Percentiles rank a stretch among this genome's conserved stretches.
These are phyloP conservation scores for Fulvia fulva DNA, from an alignment of 2,329 filamentous ascomycete genomes.

Conservation along the genomic window DNA sequence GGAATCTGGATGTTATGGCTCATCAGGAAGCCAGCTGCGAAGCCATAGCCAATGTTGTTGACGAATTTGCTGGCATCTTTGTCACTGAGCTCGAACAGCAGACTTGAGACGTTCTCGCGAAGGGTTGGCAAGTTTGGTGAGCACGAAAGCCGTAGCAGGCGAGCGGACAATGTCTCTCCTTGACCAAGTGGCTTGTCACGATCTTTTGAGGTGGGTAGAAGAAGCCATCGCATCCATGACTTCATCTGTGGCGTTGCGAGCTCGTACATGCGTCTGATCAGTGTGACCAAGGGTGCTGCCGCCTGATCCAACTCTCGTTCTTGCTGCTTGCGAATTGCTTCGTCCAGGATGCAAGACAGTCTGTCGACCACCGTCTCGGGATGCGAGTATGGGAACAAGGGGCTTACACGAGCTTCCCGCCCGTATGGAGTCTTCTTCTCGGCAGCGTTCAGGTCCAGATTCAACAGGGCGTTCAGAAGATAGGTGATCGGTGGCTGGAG, in stretches of 20 bases:
- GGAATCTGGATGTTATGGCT: constrained; percentile 78
- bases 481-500: constrained; percentile 68
- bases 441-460: constrained; percentile 60
- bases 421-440: constrained; percentile 21
- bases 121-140: constrained; percentile 68
- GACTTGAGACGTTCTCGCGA: constrained; percentile 67
- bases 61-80: constrained; percentile 77
- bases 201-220: constrained; percentile 76
- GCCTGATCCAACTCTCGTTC: constrained; percentile 68
- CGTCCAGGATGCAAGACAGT: constrained; percentile 66
- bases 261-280: constrained; percentile 69
- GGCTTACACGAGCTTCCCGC: constrained; percentile 35
- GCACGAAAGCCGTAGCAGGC: constrained; percentile 72
- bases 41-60: constrained; percentile 90
- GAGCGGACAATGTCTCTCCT: constrained; percentile 68
- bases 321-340: constrained; percentile 59
- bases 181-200: constrained; percentile 72
- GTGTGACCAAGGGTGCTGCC: constrained; percentile 54
- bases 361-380: constrained; percentile 58
- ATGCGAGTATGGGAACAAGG: constrained; percentile 63
- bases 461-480: constrained; percentile 76
- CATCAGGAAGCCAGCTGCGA: constrained; percentile 84
- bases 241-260: constrained; percentile 65
- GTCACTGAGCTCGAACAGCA: constrained; percentile 84
- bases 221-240: constrained; percentile 57